These are phyloP conservation scores for Cercospora sesami DNA, from an alignment of 2,329 filamentous ascomycete species.

Conservation along the genomic window DNA sequence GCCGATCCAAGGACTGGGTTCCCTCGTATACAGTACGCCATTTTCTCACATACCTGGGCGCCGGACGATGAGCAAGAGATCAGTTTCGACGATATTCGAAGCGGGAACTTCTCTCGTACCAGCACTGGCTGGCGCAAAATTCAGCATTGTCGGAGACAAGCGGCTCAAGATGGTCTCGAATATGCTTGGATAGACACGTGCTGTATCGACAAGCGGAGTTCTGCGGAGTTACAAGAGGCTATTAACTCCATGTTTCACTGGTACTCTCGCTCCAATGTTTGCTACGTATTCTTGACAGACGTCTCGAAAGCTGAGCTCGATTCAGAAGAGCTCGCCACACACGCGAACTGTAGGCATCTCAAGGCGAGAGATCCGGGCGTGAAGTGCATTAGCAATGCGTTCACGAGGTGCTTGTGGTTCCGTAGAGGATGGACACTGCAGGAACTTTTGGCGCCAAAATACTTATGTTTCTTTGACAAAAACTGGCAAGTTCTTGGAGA, in stretches of 20 bases:
- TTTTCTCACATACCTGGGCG: constrained; percentile 6
- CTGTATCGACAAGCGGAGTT: constrained; percentile 5
- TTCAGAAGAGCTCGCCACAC: neutral
- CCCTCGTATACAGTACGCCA: neutral
- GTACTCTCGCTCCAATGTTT: neutral
- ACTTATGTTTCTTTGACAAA: neutral
- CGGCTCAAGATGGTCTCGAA: neutral
- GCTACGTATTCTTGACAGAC: constrained; percentile 2
- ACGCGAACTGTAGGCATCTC: neutral
- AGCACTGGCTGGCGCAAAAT: neutral
- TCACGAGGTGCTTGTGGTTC: neutral
- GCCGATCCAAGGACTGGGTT: neutral
- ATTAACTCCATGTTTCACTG: neutral
- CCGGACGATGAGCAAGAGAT: neutral
- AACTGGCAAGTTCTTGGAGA: neutral
- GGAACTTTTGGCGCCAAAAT: neutral
- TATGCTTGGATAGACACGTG: constrained; percentile 6
- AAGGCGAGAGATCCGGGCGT: neutral
- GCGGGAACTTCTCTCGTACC: neutral
- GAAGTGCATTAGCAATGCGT: neutral
- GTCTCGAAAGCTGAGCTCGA: neutral
- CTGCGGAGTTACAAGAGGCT: constrained; percentile 1
- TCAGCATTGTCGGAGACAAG: neutral
- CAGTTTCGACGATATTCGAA: neutral
- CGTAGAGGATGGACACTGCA: neutral